Conservation (phyloP, 1,139 yeast species). For the Kurtzmaniella quercitrusa region DNA sequence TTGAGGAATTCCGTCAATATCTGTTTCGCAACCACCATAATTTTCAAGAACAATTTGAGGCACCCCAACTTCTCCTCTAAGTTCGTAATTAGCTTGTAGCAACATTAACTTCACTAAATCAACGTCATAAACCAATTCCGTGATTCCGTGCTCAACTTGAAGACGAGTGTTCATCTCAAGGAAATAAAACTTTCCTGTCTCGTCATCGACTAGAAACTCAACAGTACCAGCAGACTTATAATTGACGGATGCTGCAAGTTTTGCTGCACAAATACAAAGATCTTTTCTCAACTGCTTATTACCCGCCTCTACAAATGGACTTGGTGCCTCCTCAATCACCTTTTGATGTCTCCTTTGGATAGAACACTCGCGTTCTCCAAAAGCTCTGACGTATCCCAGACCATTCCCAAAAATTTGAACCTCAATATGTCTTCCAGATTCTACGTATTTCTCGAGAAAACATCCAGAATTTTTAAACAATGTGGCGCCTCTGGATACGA, state of each 20-base stretch:
- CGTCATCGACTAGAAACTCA: conserved; percentile 32
- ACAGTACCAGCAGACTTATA: conserved; percentile 36
- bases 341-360: conserved; percentile 48
- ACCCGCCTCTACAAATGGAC: conserved; percentile 22
- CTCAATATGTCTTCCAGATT: conserved; percentile 43
- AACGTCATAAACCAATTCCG: conserved; percentile 30
- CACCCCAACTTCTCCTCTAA: conserved; percentile 18
- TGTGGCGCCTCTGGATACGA: conserved; percentile 38
- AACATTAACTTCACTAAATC: conserved; percentile 31
- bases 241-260: conserved; percentile 22
- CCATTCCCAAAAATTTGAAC: conserved; percentile 46
- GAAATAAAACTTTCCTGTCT: conserved; percentile 25
- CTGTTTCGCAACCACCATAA: conserved; percentile 7
- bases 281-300: conserved; percentile 14
- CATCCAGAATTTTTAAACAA: conserved; percentile 41
- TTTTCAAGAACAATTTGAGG: conserved; percentile 17
- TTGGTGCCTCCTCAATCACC: conserved; percentile 48
- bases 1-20: conserved; percentile 15
- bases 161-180: conserved; percentile 34
- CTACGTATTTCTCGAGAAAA: conserved; percentile 41
- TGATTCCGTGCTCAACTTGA: conserved; percentile 36
- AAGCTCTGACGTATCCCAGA: conserved; percentile 38
- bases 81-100: conserved; percentile 28
- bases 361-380: conserved; percentile 47
- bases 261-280: conserved; percentile 22